Base-by-base conservation (phyloP, 345 rosid genomes). In the Geranium rotundifolium region DNA sequence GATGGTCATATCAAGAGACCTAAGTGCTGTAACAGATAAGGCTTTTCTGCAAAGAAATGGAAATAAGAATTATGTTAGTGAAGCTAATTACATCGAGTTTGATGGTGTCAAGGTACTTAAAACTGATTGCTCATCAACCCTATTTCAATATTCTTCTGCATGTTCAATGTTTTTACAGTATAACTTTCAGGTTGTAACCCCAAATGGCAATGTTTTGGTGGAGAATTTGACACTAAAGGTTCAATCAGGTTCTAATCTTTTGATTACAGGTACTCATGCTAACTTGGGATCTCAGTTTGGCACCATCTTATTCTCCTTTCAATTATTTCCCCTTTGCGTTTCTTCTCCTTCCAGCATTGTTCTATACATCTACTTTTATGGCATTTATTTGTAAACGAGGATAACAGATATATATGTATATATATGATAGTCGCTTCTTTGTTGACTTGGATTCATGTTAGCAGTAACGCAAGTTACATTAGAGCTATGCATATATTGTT, bases 11-110 rank as follows among this genome's bases (percentile, higher is more conserved):
- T 90, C 96, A 58, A 88, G 89, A 76, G 97, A 90, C 80, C 83
- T 88, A 63, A 81, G 88, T 65, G 69, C 67, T 64, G 69, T 62
- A 56, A 82, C 75, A 55, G 96, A 88, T 59, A 88, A 67, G 66
- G 67, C 78, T 31, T 76, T 88, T 65, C 63, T 80, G 63, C 95
- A 72, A 78, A 87, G 85, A 80, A 85, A 71, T 71, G 81, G 82
- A 76, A 83, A 81, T 68, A 81, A 79, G 71, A 86, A 74, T 76
- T 87, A 84, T 80, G 81, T 90, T 60, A 86, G 86, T 57, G 96
- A 95, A 74, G 91, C 99, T 71, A 82, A 85, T 75, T 81, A 81
- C 73, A 85, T 95, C 68, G 91, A 86, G 84, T 95, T 95, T 80
- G 84, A 95, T 65, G 85, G 75, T 67, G 99, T 95, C 73, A 88